These are phyloP conservation scores for Eimeria zaria DNA, from an alignment of 169 alveolate genomes.

Conservation along the genomic window DNA sequence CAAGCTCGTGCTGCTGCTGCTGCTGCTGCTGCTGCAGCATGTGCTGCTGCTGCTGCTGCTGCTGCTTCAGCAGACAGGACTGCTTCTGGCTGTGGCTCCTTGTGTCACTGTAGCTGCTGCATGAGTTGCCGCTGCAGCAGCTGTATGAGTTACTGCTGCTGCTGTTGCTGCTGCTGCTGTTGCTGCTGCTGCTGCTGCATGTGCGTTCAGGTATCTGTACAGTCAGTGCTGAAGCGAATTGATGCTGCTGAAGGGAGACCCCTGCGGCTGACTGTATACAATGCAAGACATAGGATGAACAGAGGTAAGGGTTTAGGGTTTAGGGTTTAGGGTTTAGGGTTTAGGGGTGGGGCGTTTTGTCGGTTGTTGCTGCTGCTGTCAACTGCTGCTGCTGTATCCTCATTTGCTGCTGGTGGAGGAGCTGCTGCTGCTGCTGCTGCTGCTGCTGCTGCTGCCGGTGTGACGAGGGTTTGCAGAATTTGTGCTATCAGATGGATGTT, in stretches of 20 bases:
- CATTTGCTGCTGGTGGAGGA: neutral
- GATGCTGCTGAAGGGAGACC: conserved; percentile 19
- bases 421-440: neutral
- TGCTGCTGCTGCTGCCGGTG: too few species aligned
- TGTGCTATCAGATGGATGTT: too few species aligned
- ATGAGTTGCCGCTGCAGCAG: neutral
- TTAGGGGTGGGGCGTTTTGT: neutral
- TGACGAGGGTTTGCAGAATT: neutral
- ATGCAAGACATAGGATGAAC: neutral
- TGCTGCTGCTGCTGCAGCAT: too few species aligned
- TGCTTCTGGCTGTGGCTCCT: too few species aligned
- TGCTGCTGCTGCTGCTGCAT: neutral
- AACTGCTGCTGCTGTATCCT: neutral
- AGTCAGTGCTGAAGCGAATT: conserved; percentile 17
- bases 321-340: conserved; percentile 9
- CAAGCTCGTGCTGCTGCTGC: neutral
- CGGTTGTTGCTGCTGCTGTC: too few species aligned
- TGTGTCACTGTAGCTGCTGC: neutral
- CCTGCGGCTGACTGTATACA: neutral
- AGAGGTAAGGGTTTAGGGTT: conserved; percentile 25
- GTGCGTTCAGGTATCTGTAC: neutral
- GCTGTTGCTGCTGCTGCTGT: neutral
- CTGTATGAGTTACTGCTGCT: neutral
- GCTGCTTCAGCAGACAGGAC: neutral
- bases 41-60: too few species aligned